Evolutionary conservation across 371 early-diverging fungal species (phyloP).

Genomic region (Phascolomyces articulosus): DNA sequence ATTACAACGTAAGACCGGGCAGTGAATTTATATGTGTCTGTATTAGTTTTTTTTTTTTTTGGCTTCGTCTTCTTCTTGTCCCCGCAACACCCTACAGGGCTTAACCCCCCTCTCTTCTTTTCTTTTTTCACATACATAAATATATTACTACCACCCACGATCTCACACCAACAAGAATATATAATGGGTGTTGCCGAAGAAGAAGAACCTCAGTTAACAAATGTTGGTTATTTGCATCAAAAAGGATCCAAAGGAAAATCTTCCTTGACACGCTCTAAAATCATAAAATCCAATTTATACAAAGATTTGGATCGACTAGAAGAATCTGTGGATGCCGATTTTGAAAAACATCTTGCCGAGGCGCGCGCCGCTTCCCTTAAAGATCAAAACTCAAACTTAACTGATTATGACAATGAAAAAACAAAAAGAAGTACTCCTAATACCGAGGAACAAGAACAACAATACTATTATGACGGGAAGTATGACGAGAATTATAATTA

Average conservation of each 20-base stretch:
- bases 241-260: slow-evolving; percentile 5
- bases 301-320: slow-evolving; percentile 29
- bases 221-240: background rate
- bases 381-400: background rate
- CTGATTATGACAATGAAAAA: too few species aligned
- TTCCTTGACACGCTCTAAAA: background rate
- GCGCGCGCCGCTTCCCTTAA: slow-evolving; percentile 13
- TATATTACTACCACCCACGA: background rate
- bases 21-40: too few species aligned
- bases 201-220: background rate
- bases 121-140: background rate
- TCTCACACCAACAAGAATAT: background rate
- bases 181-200: background rate
- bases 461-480: background rate
- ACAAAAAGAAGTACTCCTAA: background rate
- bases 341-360: slow-evolving; percentile 22
- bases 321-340: slow-evolving; percentile 25
- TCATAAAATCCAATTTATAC: slow-evolving; percentile 20
- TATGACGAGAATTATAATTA: background rate
- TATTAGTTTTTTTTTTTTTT: too few species aligned
- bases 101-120: background rate
- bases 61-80: too few species aligned
- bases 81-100: too few species aligned
- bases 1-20: too few species aligned
- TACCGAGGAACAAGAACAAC: background rate